A percentile compares a stretch with the other conserved stretches of the same genome.
phyloP scores from a whole-genome alignment of 129 eudicot genomes.

The Tagetes erecta region DNA sequence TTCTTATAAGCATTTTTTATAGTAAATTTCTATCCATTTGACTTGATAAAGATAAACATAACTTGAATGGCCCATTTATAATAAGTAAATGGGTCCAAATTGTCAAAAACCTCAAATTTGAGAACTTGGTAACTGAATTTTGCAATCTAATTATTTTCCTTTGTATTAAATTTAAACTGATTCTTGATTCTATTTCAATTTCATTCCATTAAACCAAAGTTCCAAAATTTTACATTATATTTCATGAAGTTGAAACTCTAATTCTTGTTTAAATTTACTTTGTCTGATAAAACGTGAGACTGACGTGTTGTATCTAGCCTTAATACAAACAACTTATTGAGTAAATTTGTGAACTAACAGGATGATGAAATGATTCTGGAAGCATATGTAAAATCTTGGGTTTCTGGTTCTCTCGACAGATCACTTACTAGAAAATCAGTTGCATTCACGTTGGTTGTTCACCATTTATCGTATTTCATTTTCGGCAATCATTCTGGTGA shows the following conservation, averaged over 20 bases:
- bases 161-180: not conserved
- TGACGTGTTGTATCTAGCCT: not conserved
- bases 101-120: not conserved
- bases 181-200: not conserved
- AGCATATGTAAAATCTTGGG: slow-evolving; percentile 93
- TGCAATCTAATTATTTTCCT: not conserved
- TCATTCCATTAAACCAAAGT: slow-evolving; percentile 1
- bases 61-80: not conserved
- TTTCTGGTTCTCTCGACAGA: slow-evolving; percentile 81
- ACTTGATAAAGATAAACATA: slow-evolving; percentile 1
- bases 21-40: not conserved
- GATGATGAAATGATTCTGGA: slow-evolving; percentile 75
- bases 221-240: slow-evolving; percentile 4
- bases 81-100: not conserved
- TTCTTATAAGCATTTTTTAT: not conserved
- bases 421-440: slow-evolving; percentile 65
- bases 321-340: not conserved
- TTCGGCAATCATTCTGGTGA: slow-evolving; percentile 47
- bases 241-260: slow-evolving; percentile 9
- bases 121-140: not conserved
- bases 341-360: slow-evolving; percentile 42
- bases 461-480: slow-evolving; percentile 73
- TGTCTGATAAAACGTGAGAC: slow-evolving; percentile 13
- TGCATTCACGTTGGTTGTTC: slow-evolving; percentile 64
- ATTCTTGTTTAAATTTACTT: not conserved